These are phyloP conservation scores for Boletellus emodensis DNA, from an alignment of 768 basidiomycete species.

Conservation along the genomic window DNA sequence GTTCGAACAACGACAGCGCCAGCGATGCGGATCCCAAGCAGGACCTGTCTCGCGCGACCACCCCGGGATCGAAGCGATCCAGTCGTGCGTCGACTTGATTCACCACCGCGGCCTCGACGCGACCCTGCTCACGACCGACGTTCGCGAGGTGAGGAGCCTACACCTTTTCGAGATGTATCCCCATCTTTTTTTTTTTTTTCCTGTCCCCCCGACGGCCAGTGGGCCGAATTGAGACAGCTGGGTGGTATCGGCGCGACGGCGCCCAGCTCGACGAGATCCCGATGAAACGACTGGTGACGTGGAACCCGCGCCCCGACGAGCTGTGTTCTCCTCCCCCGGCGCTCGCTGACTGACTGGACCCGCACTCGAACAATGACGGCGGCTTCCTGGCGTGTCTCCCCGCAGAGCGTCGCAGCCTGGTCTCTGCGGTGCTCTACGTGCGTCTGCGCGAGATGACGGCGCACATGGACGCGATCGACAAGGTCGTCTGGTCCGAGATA, in stretches of 20 bases:
- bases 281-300: conserved; percentile 30
- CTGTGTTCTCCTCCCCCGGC: too few relatives aligned
- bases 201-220: conserved; percentile 20
- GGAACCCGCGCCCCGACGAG: conserved; percentile 21
- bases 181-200: not conserved
- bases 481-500: conserved; percentile 33
- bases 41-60: conserved; percentile 21
- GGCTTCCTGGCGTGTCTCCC: conserved; percentile 37
- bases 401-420: conserved; percentile 32
- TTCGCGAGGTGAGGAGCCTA: conserved; percentile 34
- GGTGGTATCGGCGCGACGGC: conserved; percentile 42
- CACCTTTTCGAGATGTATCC: not conserved
- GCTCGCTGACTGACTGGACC: too few relatives aligned
- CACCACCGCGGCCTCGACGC: conserved; percentile 36
- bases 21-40: not conserved
- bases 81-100: conserved; percentile 42
- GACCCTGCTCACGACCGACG: conserved; percentile 39
- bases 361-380: too few relatives aligned
- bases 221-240: conserved; percentile 40
- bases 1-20: conserved; percentile 35
- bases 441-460: conserved; percentile 32
- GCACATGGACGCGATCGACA: conserved; percentile 40
- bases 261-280: conserved; percentile 35
- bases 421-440: conserved; percentile 32
- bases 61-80: conserved; percentile 46